Evolutionary conservation across 2,329 filamentous ascomycete genomes (phyloP).

Genomic region (Fusarium luffae): DNA sequence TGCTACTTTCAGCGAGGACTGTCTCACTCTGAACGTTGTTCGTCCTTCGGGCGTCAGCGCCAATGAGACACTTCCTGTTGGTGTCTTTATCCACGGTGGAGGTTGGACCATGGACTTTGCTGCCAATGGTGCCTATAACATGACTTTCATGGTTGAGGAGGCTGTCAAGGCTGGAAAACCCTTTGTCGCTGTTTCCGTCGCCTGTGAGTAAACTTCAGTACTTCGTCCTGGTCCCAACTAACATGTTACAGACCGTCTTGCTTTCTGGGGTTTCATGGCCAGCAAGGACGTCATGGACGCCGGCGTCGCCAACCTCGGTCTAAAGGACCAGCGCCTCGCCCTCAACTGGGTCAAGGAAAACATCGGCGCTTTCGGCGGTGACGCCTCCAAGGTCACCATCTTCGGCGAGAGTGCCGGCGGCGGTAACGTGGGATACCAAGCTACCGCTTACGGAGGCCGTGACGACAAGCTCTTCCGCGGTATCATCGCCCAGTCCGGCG

Average conservation of each 20-base stretch:
- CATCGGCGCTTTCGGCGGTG: conserved; percentile 57
- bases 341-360: conserved; percentile 63
- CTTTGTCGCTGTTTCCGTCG: conserved; percentile 36
- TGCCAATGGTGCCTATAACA: conserved; percentile 66
- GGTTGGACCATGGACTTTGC: conserved; percentile 55
- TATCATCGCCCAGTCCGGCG: conserved; percentile 63
- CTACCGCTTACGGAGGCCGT: conserved; percentile 62
- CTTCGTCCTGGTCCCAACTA: no score
- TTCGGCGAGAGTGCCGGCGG: conserved; percentile 60
- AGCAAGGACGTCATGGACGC: conserved; percentile 53
- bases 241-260: conserved; percentile 29
- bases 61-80: conserved; percentile 39
- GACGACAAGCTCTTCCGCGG: conserved; percentile 65
- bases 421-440: conserved; percentile 60
- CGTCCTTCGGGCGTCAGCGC: conserved; percentile 16
- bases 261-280: conserved; percentile 59
- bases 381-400: conserved; percentile 58
- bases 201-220: no score
- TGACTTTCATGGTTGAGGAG: conserved; percentile 66
- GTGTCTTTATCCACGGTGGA: conserved; percentile 51
- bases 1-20: conserved; percentile 36
- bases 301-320: conserved; percentile 57
- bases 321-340: conserved; percentile 61
- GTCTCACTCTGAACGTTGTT: conserved; percentile 38
- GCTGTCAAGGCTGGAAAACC: conserved; percentile 43